These are phyloP conservation scores for Apiospora aurea DNA, from an alignment of 2,329 filamentous ascomycete species.

Conservation along the genomic window DNA sequence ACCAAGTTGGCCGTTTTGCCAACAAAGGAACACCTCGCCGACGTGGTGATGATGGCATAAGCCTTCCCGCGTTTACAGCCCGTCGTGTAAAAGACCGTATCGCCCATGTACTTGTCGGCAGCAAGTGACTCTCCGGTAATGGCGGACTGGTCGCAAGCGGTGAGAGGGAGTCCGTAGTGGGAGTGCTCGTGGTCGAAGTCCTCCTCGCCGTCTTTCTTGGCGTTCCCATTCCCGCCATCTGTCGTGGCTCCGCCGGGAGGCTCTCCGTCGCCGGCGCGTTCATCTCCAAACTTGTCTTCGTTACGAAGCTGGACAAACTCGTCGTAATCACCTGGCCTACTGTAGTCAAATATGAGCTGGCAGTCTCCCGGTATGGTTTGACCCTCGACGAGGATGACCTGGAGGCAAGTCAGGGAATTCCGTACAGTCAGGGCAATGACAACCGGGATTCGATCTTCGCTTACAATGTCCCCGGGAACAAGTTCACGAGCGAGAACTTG, in stretches of 20 bases:
- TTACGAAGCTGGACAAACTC: conserved; percentile 42
- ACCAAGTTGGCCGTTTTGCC: conserved; percentile 78
- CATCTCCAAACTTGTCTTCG: conserved; percentile 34
- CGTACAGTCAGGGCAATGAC: background rate
- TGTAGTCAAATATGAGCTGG: conserved; percentile 74
- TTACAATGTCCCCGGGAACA: conserved; percentile 73
- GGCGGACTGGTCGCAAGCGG: conserved; percentile 80
- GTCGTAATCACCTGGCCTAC: conserved; percentile 70
- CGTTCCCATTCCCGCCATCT: conserved; percentile 54
- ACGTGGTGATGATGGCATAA: conserved; percentile 71
- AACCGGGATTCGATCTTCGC: conserved; percentile 51
- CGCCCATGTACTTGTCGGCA: conserved; percentile 81
- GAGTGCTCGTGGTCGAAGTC: conserved; percentile 47
- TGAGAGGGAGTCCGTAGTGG: conserved; percentile 69
- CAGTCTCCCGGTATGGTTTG: conserved; percentile 70
- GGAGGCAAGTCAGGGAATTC: background rate
- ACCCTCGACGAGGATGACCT: conserved; percentile 47
- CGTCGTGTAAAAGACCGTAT: conserved; percentile 79
- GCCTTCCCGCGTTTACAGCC: conserved; percentile 83
- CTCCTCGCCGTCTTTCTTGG: conserved; percentile 60
- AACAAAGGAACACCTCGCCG: conserved; percentile 77
- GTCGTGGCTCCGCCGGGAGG: conserved; percentile 39
- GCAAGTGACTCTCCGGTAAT: conserved; percentile 83
- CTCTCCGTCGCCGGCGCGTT: conserved; percentile 21
- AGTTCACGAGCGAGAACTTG: conserved; percentile 77